A percentile compares a stretch with the other conserved stretches of the same genome.
Evolutionary conservation across 305 asterid genomes (phyloP).

Genomic region (Plantago coronopus): DNA sequence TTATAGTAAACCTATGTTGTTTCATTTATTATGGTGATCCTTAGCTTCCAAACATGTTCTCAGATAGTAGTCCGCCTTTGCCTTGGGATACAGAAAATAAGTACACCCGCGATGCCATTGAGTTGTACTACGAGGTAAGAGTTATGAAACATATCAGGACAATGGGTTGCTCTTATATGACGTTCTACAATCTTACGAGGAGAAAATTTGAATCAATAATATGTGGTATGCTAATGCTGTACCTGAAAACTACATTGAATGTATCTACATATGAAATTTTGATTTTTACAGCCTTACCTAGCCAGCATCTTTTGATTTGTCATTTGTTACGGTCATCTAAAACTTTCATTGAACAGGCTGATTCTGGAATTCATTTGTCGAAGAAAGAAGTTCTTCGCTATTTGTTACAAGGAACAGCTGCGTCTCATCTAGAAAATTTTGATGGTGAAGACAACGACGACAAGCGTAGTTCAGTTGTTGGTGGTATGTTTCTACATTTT

Average conservation of each 20-base stretch:
- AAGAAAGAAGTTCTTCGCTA: slow-evolving; percentile 44
- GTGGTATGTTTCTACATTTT: slow-evolving; percentile 35
- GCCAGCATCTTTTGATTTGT: slow-evolving; percentile 2
- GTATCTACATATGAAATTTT: too few relatives aligned
- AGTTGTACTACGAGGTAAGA: slow-evolving; percentile 84
- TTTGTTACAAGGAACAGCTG: slow-evolving; percentile 71
- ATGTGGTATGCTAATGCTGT: background rate
- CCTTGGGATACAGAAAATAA: slow-evolving; percentile 71
- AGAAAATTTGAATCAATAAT: background rate
- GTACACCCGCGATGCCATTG: slow-evolving; percentile 75
- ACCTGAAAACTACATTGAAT: background rate
- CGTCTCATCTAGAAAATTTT: slow-evolving; percentile 53
- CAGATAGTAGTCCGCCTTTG: slow-evolving; percentile 70
- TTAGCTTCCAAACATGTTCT: slow-evolving; percentile 79
- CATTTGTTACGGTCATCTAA: slow-evolving; percentile 6
- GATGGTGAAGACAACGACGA: slow-evolving; percentile 40
- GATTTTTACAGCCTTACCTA: too few relatives aligned
- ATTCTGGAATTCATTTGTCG: slow-evolving; percentile 61
- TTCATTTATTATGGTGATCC: slow-evolving; percentile 32
- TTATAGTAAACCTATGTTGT: slow-evolving; percentile 10
- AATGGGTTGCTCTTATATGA: slow-evolving; percentile 4
- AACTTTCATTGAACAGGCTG: slow-evolving; percentile 49
- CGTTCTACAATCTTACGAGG: slow-evolving; percentile 13
- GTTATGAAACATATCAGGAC: slow-evolving; percentile 12
- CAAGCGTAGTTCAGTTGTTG: slow-evolving; percentile 30